These are phyloP conservation scores for Vitis riparia DNA, from an alignment of 164 flowering plant species.

Conservation along the genomic window DNA sequence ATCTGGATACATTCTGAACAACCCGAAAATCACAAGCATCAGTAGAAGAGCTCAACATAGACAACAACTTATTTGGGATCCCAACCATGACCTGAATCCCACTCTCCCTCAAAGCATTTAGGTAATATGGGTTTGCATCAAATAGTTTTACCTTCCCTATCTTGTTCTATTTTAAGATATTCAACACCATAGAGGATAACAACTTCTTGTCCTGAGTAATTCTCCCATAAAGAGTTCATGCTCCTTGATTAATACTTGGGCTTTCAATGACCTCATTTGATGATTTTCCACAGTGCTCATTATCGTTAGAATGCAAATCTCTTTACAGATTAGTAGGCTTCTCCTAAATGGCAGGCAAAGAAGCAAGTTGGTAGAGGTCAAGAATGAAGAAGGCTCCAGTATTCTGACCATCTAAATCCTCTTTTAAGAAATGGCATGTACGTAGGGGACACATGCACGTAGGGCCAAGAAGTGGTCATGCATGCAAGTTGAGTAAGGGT, in stretches of 20 bases:
- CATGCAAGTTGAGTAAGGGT: no score
- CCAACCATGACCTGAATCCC: conserved; percentile 89
- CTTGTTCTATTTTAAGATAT: conserved; percentile 66
- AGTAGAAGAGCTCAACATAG: conserved; percentile 48
- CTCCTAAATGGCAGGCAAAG: conserved; percentile 22
- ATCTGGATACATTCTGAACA: conserved; percentile 63
- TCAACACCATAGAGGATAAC: conserved; percentile 61
- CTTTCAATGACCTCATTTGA: conserved; percentile 18
- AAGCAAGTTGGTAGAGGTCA: no score
- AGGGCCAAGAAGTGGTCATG: no score
- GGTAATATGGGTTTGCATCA: conserved; percentile 59
- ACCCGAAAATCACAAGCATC: conserved; percentile 74
- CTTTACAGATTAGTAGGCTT: conserved; percentile 20
- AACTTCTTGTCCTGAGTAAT: conserved; percentile 19
- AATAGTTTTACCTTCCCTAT: conserved; percentile 82
- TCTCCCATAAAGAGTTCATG: no score
- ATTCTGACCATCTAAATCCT: no score
- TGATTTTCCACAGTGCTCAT: conserved; percentile 6
- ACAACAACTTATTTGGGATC: conserved; percentile 82
- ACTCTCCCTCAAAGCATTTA: conserved; percentile 58
- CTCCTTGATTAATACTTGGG: conserved; percentile 3
- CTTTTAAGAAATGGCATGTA: no score
- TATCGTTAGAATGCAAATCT: conserved; percentile 2
- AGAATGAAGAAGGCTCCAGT: no score
- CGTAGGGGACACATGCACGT: no score